Conservation (phyloP, 441 rosid genomes). For the Populus hybrid region DNA sequence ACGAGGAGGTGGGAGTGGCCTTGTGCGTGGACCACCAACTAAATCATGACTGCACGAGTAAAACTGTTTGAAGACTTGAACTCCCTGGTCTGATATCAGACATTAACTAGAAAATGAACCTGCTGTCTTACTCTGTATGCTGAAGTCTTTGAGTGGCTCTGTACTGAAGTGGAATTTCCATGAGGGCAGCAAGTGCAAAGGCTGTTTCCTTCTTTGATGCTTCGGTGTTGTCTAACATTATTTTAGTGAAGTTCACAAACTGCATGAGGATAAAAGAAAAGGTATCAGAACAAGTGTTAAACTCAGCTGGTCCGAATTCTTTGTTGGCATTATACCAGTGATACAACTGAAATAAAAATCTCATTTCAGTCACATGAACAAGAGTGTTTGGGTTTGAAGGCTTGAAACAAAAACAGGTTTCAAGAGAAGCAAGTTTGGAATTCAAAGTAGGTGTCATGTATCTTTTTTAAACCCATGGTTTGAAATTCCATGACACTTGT, state of each 20-base stretch:
- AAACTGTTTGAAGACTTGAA: slow-evolving; percentile 8
- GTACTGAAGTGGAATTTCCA: slow-evolving; percentile 91
- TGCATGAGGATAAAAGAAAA: slow-evolving; percentile 18
- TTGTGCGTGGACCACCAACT: slow-evolving; percentile 27
- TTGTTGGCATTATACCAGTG: neutral
- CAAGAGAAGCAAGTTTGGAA: neutral
- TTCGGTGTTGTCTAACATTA: slow-evolving; percentile 66
- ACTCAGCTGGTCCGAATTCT: neutral
- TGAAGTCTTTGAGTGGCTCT: slow-evolving; percentile 65
- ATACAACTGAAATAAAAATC: neutral
- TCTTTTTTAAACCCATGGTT: neutral
- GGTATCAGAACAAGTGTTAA: neutral
- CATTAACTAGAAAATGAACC: slow-evolving; percentile 9
- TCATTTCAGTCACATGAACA: neutral
- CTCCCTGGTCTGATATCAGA: slow-evolving; percentile 2
- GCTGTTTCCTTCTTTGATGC: slow-evolving; percentile 71
- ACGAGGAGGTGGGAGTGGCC: slow-evolving; percentile 69
- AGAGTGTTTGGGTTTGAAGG: neutral
- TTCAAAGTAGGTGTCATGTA: too few species aligned
- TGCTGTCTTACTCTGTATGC: slow-evolving; percentile 29
- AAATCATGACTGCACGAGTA: slow-evolving; percentile 35
- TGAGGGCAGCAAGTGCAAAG: slow-evolving; percentile 92
- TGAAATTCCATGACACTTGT: neutral
- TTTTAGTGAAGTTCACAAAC: slow-evolving; percentile 88
- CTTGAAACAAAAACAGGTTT: neutral